phyloP scores from a whole-genome alignment of 306 rosid genomes.

The Rubus idaeus region DNA sequence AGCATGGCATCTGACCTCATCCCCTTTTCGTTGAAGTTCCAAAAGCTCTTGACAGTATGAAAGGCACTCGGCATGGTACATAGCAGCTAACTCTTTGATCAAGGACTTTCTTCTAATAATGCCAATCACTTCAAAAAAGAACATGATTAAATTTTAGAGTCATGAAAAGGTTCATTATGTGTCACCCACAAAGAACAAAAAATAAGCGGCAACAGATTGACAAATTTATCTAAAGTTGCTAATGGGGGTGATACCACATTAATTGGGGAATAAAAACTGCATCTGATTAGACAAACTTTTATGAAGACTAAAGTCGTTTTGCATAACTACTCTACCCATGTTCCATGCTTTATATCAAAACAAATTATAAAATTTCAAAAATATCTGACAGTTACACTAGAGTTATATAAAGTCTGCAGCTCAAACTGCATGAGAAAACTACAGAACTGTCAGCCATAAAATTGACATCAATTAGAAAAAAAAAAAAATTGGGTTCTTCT shows the following conservation, averaged over 20 bases:
- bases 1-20: slow-evolving; percentile 56
- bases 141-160: background rate
- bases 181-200: background rate
- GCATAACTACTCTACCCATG: background rate
- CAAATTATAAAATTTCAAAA: background rate
- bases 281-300: background rate
- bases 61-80: slow-evolving; percentile 86
- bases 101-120: slow-evolving; percentile 83
- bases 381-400: background rate
- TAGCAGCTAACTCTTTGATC: slow-evolving; percentile 83
- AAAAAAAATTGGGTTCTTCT: background rate
- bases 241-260: background rate
- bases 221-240: background rate
- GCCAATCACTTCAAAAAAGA: slow-evolving; percentile 72
- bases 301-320: background rate
- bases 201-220: background rate
- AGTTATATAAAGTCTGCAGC: background rate
- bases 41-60: slow-evolving; percentile 83
- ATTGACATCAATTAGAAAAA: background rate
- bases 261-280: background rate
- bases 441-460: background rate
- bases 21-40: slow-evolving; percentile 84
- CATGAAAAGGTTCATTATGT: background rate
- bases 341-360: background rate
- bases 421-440: background rate